A percentile compares a stretch with the other conserved stretches of the same genome.
These are phyloP conservation scores for Allium cepa DNA, from an alignment of 106 monocot species.

Conservation along the genomic window DNA sequence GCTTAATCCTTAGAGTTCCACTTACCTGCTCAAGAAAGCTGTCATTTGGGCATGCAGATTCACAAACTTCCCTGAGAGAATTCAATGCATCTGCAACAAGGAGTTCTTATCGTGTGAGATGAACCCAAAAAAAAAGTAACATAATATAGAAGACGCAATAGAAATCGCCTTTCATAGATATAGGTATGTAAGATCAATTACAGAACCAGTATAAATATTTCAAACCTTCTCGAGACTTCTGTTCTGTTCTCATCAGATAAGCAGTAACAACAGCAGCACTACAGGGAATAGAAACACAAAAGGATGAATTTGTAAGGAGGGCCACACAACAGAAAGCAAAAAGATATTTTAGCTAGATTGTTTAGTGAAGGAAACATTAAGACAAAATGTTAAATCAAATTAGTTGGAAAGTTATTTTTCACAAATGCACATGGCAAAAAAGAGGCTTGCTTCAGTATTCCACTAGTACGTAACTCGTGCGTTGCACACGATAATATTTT, in stretches of 20 bases:
- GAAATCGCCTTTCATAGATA: too few species aligned
- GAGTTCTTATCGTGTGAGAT: neutral
- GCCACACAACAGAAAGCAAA: neutral
- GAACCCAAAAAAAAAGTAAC: neutral
- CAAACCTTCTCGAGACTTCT: conserved; percentile 85
- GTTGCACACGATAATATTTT: too few species aligned
- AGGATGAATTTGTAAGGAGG: conserved; percentile 2
- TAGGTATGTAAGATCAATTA: neutral
- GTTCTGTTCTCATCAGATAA: conserved; percentile 95
- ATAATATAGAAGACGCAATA: too few species aligned
- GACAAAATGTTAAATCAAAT: too few species aligned
- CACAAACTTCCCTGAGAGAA: conserved; percentile 47
- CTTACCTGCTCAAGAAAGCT: conserved; percentile 91
- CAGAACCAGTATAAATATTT: conserved; percentile 9
- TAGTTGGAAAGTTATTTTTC: too few species aligned
- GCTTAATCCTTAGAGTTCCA: conserved; percentile 34
- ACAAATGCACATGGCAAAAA: too few species aligned
- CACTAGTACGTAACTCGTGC: too few species aligned
- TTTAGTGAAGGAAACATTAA: too few species aligned
- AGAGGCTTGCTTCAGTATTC: too few species aligned
- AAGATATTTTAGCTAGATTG: neutral
- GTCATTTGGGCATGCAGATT: conserved; percentile 85
- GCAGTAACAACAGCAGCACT: conserved; percentile 88
- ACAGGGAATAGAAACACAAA: conserved; percentile 28
- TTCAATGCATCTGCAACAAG: conserved; percentile 72